phyloP scores from a whole-genome alignment of 2,329 filamentous ascomycete species.

The Pyricularia grisea region DNA sequence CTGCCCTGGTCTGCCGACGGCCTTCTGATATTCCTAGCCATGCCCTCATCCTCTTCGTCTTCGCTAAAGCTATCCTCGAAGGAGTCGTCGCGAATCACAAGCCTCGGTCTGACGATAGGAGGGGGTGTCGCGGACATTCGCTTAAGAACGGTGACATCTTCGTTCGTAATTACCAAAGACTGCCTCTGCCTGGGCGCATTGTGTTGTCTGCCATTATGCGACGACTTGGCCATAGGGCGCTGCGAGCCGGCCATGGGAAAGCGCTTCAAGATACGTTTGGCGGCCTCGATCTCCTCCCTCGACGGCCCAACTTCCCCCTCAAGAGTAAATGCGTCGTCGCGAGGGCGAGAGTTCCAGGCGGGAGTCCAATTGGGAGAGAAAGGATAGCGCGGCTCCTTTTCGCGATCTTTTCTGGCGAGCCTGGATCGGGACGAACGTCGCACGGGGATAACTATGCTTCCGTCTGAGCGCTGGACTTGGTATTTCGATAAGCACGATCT shows the following conservation, averaged over 20 bases:
- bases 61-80: not conserved
- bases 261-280: not conserved
- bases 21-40: not conserved
- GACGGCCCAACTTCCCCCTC: not conserved
- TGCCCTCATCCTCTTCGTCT: not conserved
- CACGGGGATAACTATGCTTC: conserved; percentile 2
- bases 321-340: not conserved
- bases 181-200: not conserved
- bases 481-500: not conserved
- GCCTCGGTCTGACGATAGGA: not conserved
- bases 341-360: not conserved
- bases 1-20: not conserved
- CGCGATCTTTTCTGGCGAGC: not conserved
- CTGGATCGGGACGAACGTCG: conserved; percentile 1
- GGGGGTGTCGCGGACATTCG: not conserved
- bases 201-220: not conserved
- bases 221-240: too few relatives aligned
- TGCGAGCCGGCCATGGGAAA: not conserved
- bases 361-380: not conserved
- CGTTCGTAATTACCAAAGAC: not conserved
- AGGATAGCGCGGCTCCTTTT: not conserved
- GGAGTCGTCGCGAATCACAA: conserved; percentile 1
- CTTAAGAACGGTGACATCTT: not conserved
- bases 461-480: not conserved
- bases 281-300: not conserved